Evolutionary conservation across 306 rosid species (phyloP), one percentile per base, ranked within the genome.

Genomic region (Fagus sylvatica): DNA sequence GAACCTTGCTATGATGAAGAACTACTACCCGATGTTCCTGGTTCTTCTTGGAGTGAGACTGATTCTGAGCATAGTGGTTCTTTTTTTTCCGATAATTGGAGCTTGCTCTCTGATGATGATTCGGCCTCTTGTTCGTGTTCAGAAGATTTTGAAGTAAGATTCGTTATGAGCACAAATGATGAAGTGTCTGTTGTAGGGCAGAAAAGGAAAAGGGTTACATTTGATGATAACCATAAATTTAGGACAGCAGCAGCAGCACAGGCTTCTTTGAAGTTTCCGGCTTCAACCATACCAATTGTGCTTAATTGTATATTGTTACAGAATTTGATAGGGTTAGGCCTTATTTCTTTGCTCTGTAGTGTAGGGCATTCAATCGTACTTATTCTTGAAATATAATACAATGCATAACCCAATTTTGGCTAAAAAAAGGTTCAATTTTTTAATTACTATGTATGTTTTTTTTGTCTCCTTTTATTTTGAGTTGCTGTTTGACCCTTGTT

Each of bases 241-340:
- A 46, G 51, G 51, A 46, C n/a, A n/a, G n/a, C n/a, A n/a, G n/a
- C 51, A 46, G 51, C 11, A 46, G 15, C 51, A 46, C 15, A 46
- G 51, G 8, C 51, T 37, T 17, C 46, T 39, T 66, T 66, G 71
- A 66, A 39, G 7, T 16, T 43, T 5, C 71, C 40, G 11, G 46
- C 71, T 17, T n/a, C 71, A 37, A 16, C 28, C 30, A 12, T 65
- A 37, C 70, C 70, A 36, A 39, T 65, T 65, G 70, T 48, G 70
- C 49, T 65, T 65, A 65, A 12, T 22, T 36, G 0, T 37, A 43
- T 46, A 3, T 43, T 7, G 22, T 16, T 6, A 4, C 3, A 33
- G 6, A 65, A 1, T 13, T 0, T 17, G 8, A 30, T 28, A 56
- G 62, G 7, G 9, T n/a, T n/a, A n/a, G n/a, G n/a, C n/a, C n/a